Percentiles rank a stretch among this genome's conserved stretches.
Conservation (phyloP, 192 early-diverging fungal species). For the Coemansia sp. region DNA sequence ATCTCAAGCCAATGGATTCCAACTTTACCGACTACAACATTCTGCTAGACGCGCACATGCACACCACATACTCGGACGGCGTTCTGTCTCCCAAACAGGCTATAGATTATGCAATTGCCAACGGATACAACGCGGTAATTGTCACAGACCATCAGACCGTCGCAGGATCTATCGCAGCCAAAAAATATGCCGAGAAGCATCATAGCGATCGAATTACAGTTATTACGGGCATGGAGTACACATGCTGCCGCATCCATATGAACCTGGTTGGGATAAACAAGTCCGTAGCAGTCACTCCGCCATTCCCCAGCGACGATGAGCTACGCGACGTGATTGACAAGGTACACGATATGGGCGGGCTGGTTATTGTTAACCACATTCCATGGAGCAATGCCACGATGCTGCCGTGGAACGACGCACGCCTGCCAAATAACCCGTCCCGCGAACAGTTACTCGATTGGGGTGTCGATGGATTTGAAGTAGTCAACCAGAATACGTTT, state of each 20-base stretch:
- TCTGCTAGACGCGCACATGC: conserved; percentile 66
- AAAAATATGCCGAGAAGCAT: conserved; percentile 53
- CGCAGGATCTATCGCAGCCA: conserved; percentile 61
- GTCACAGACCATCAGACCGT: conserved; percentile 74
- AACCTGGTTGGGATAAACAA: conserved; percentile 69
- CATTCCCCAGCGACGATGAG: conserved; percentile 63
- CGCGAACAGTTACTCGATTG: conserved; percentile 56
- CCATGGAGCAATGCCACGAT: conserved; percentile 71
- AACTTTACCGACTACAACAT: conserved; percentile 55
- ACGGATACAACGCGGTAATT: conserved; percentile 70
- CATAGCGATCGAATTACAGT: conserved; percentile 26
- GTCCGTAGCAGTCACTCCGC: conserved; percentile 53
- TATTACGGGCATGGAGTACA: conserved; percentile 50
- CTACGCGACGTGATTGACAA: conserved; percentile 58
- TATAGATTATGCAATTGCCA: conserved; percentile 64
- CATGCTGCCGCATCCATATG: conserved; percentile 61
- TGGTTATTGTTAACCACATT: conserved; percentile 76
- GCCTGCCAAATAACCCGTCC: conserved; percentile 64
- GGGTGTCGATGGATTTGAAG: conserved; percentile 75
- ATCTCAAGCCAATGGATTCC: conserved; percentile 36
- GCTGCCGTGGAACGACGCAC: conserved; percentile 55
- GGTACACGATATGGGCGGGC: conserved; percentile 64
- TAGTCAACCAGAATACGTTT: conserved; percentile 61
- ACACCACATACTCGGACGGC: conserved; percentile 66
- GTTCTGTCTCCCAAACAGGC: conserved; percentile 58